phyloP scores from a whole-genome alignment of 2,329 filamentous ascomycete species.

The Diaporthe sp. region DNA sequence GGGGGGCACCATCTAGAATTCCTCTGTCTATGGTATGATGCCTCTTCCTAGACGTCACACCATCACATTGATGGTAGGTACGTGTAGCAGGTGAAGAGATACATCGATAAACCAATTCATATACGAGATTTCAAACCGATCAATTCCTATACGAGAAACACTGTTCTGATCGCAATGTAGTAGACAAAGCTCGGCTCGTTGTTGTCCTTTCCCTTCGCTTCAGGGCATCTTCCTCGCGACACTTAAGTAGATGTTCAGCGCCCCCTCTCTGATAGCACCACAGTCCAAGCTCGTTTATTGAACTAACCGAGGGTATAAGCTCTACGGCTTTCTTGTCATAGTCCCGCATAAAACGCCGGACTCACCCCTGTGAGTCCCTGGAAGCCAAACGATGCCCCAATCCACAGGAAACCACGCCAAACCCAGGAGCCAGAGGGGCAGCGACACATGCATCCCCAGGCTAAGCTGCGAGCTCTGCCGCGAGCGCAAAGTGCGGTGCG shows the following conservation, averaged over 20 bases:
- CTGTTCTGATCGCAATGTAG: not conserved
- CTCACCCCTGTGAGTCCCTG: not conserved
- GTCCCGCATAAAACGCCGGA: not conserved
- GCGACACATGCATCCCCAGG: not conserved
- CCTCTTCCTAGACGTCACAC: no score
- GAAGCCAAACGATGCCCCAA: not conserved
- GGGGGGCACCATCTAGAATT: no score
- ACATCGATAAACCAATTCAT: not conserved
- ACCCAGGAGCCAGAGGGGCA: not conserved
- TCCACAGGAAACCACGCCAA: not conserved
- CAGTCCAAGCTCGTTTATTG: not conserved
- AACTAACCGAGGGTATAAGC: not conserved
- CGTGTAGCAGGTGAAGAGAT: no score
- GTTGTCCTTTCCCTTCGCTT: not conserved
- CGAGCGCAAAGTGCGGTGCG: conserved; percentile 45
- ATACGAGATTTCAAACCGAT: not conserved
- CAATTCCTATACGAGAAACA: not conserved
- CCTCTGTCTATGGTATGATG: no score
- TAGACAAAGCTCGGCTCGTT: not conserved
- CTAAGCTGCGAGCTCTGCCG: conserved; percentile 41
- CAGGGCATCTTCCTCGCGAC: not conserved
- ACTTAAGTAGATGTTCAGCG: not conserved
- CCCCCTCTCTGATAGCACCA: not conserved
- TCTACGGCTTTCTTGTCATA: not conserved
- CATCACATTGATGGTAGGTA: no score